These are phyloP conservation scores for Colletotrichum sp. DNA, from an alignment of 2,329 filamentous ascomycete genomes.

Conservation along the genomic window DNA sequence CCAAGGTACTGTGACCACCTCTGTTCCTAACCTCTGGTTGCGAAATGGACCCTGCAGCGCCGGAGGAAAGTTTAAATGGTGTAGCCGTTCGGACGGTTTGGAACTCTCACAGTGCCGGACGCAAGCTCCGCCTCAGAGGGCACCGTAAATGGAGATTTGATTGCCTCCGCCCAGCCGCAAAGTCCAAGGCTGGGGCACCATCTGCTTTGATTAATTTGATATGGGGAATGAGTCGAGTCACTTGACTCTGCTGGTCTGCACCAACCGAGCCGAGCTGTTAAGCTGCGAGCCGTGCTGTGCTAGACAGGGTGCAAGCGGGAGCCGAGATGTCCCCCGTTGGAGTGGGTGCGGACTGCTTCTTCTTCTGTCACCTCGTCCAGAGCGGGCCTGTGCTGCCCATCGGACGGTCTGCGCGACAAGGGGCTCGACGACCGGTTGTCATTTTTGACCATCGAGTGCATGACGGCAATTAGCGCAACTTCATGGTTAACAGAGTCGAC, in stretches of 20 bases:
- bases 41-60: slow-evolving; percentile 15
- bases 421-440: not conserved
- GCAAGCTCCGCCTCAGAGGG: not conserved
- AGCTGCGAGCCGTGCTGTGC: not conserved
- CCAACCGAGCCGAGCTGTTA: not conserved
- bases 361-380: not conserved
- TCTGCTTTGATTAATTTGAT: not conserved
- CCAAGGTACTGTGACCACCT: not conserved
- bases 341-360: not conserved
- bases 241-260: not conserved
- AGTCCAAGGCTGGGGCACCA: not conserved
- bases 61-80: slow-evolving; percentile 10
- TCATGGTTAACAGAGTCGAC: not conserved
- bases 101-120: not conserved
- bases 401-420: not conserved
- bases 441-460: not conserved
- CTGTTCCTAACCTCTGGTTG: not conserved
- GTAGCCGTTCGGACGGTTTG: slow-evolving; percentile 4
- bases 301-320: not conserved
- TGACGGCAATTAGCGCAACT: not conserved
- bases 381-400: not conserved
- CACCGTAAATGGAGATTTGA: not conserved
- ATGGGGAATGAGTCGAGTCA: not conserved
- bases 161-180: not conserved
- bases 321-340: not conserved